Percentiles rank a stretch among this genome's conserved stretches.
These are phyloP conservation scores for Euphorbia peplus DNA, from an alignment of 345 rosid genomes.

Conservation along the genomic window DNA sequence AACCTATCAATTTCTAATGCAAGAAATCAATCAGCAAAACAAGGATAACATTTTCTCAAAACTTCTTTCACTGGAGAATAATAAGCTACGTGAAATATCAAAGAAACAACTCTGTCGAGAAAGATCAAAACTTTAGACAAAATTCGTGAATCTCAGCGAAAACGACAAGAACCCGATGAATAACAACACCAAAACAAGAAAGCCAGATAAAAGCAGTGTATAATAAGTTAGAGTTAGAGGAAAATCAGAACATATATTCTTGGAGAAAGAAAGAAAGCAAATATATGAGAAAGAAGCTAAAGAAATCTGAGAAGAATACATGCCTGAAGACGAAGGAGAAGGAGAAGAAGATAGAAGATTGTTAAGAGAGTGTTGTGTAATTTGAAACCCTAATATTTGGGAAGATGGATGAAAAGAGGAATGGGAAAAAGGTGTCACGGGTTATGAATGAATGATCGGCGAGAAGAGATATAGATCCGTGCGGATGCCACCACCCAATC, in stretches of 20 bases:
- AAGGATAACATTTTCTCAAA: background rate
- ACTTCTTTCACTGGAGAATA: background rate
- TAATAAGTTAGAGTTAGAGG: background rate
- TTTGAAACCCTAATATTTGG: slow-evolving; percentile 40
- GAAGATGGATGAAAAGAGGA: background rate
- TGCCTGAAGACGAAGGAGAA: too few species aligned
- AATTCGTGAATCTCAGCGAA: background rate
- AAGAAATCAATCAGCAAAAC: background rate
- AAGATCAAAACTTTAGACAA: background rate
- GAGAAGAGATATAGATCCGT: slow-evolving; percentile 23
- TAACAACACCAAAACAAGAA: background rate
- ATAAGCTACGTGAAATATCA: background rate
- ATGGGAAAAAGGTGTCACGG: slow-evolving; percentile 7
- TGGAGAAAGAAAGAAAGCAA: background rate
- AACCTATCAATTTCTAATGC: background rate
- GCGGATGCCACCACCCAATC: slow-evolving; percentile 11
- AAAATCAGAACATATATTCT: background rate
- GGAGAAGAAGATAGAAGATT: background rate
- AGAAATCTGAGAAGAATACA: slow-evolving; percentile 7
- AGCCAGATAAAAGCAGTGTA: background rate
- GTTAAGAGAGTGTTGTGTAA: background rate
- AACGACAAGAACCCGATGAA: background rate
- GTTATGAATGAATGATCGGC: slow-evolving; percentile 20
- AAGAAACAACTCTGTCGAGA: background rate
- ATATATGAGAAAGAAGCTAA: background rate